Base-by-base conservation (phyloP, 306 rosid genomes). In the Medicago ruthenica region DNA sequence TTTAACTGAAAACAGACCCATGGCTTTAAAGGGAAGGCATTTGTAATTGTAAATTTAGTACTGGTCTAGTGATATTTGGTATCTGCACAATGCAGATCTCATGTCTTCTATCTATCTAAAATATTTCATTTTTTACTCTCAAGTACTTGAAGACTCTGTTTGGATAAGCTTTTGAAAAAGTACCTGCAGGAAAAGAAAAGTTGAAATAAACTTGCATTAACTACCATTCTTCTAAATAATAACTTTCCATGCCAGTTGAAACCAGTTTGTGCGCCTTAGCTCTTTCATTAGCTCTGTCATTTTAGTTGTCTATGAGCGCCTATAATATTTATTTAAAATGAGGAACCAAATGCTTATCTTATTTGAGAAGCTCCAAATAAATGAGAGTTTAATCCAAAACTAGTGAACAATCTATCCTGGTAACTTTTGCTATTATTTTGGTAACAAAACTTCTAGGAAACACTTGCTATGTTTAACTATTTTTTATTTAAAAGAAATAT, bases 1-100 rank as follows among this genome's bases (percentile, higher is more conserved):
- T 42, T 76, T 45, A 69, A 55, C 74, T 70, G 53, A 61, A 40
- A 79, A 31, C 20, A 75, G 83, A 76, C 17, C 59, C 74, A 16
- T 20, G 37, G 64, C 66, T 82, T 70, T 51, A 50, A 58, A 62
- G 22, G n/a, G 3, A 50, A 70, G 45, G 61, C 37, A 41, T 15
- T 13, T 69, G 79, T 47, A 63, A 73, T 22, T 70, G 70, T 47
- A 69, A 76, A 55, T 37, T 40, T 24, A 65, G 64, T 27, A n/a
- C 57, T 34, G 24, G 73, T 70, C 41, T 60, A 24, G 59, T 47
- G 53, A 14, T 53, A 10, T 14, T 70, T 40, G 15, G 53, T 21
- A 42, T 66, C 54, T 57, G 14, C 55, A 37, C 6, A 50, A 15
- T 64, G 42, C 71, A 11, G 66, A 50, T 68, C 75, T 61, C 47